These are phyloP conservation scores for Beauveria sp. DNA, from an alignment of 2,329 filamentous ascomycete species.

Conservation along the genomic window DNA sequence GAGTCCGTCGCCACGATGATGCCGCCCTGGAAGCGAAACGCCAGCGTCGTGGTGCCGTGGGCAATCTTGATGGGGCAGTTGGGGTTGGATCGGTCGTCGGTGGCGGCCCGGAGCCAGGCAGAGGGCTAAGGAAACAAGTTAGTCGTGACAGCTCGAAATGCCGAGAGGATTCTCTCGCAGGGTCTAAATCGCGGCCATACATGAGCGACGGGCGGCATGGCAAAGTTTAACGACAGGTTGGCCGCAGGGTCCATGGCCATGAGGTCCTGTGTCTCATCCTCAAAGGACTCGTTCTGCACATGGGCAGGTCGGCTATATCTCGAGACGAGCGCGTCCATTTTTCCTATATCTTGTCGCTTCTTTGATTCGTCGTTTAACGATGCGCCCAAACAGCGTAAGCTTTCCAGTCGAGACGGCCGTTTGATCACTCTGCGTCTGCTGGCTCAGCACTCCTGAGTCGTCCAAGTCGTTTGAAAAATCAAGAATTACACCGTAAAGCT, in stretches of 20 bases:
- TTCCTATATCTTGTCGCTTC: conserved; percentile 7
- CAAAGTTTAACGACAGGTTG: conserved; percentile 84
- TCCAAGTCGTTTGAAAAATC: background rate
- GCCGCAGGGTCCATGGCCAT: conserved; percentile 65
- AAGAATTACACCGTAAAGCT: background rate
- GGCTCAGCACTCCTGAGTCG: background rate
- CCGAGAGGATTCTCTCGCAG: background rate
- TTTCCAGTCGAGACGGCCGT: background rate
- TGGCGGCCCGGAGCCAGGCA: conserved; percentile 91
- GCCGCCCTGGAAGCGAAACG: conserved; percentile 95
- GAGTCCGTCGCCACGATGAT: conserved; percentile 99
- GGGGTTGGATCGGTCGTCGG: conserved; percentile 94
- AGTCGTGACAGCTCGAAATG: background rate
- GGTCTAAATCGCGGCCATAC: conserved; percentile 39
- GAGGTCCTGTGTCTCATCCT: conserved; percentile 65
- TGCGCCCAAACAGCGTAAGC: background rate
- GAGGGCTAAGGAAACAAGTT: conserved; percentile 54
- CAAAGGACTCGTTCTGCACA: conserved; percentile 62
- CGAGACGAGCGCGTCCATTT: conserved; percentile 88
- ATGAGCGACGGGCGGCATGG: conserved; percentile 85
- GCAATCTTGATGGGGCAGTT: conserved; percentile 98
- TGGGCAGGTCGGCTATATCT: conserved; percentile 78
- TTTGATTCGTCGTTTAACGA: background rate
- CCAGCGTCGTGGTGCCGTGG: conserved; percentile 95
- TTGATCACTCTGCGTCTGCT: background rate